phyloP scores from a whole-genome alignment of 2,329 filamentous ascomycete genomes.

The Calonectria naviculata region DNA sequence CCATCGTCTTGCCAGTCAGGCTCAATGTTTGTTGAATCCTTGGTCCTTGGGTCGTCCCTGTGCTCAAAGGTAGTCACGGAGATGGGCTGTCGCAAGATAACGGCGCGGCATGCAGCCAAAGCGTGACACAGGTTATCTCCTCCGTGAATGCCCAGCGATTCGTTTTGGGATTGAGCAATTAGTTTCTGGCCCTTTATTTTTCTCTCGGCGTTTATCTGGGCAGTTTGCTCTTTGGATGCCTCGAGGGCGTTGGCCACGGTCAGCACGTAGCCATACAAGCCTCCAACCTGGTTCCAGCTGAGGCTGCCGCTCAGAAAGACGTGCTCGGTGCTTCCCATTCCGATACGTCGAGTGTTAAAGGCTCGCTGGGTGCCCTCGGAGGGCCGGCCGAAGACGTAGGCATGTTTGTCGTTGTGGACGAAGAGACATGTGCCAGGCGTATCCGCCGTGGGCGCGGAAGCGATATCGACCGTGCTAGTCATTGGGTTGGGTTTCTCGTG shows the following conservation, averaged over 20 bases:
- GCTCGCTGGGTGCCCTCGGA: constrained; percentile 88
- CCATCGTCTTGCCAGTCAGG: constrained; percentile 82
- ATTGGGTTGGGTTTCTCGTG: constrained; percentile 56
- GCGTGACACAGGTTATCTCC: constrained; percentile 83
- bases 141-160: constrained; percentile 76
- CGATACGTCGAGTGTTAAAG: constrained; percentile 74
- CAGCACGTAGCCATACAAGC: constrained; percentile 85
- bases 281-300: constrained; percentile 82
- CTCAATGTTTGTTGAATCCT: constrained; percentile 41
- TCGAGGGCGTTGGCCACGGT: constrained; percentile 79
- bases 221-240: constrained; percentile 54
- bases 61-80: constrained; percentile 80
- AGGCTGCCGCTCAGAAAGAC: constrained; percentile 85
- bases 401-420: constrained; percentile 82
- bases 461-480: constrained; percentile 79
- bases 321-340: constrained; percentile 75
- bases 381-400: constrained; percentile 87
- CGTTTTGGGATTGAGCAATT: constrained; percentile 34
- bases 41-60: constrained; percentile 52
- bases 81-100: constrained; percentile 87
- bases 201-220: constrained; percentile 53
- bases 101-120: constrained; percentile 84
- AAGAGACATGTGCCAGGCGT: constrained; percentile 83
- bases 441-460: constrained; percentile 88
- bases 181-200: constrained; percentile 50